phyloP scores from a whole-genome alignment of 2,329 filamentous ascomycete genomes.

The Bipolaris victoriae region DNA sequence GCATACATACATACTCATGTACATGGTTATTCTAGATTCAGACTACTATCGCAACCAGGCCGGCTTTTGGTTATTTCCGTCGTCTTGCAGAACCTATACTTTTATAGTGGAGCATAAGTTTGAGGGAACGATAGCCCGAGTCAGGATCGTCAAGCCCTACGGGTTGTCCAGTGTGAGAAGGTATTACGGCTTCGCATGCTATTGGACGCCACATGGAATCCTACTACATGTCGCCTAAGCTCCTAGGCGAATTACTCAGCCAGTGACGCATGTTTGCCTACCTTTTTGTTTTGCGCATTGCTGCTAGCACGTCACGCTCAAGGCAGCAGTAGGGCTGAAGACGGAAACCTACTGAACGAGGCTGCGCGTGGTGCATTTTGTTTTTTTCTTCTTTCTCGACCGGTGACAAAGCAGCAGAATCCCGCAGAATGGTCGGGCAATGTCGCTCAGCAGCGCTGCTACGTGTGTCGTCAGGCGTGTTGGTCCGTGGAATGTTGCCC shows the following conservation, averaged over 20 bases:
- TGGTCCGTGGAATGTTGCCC: background rate
- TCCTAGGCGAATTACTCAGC: constrained; percentile 21
- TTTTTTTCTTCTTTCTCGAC: background rate
- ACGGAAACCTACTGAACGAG: constrained; percentile 17
- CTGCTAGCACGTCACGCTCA: constrained; percentile 3
- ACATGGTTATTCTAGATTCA: background rate
- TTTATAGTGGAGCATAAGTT: background rate
- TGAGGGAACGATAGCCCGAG: constrained; percentile 2
- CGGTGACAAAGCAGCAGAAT: constrained; percentile 17
- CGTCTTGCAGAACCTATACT: background rate
- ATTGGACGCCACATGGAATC: constrained; percentile 8
- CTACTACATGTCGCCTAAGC: background rate
- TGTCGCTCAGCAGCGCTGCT: constrained; percentile 6
- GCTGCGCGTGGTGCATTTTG: constrained; percentile 6
- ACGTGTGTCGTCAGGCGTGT: background rate
- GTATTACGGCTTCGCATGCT: background rate
- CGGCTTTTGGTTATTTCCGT: background rate
- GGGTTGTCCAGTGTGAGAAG: constrained; percentile 1
- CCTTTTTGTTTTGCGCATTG: too few species aligned
- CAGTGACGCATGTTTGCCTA: background rate
- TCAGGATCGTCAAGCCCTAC: constrained; percentile 4
- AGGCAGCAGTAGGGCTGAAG: constrained; percentile 15
- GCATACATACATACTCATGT: too few species aligned
- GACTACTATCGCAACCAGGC: constrained; percentile 7
- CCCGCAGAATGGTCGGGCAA: background rate